Conservation (phyloP, 805 yeast species). For the Wickerhamiella lipophila region DNA sequence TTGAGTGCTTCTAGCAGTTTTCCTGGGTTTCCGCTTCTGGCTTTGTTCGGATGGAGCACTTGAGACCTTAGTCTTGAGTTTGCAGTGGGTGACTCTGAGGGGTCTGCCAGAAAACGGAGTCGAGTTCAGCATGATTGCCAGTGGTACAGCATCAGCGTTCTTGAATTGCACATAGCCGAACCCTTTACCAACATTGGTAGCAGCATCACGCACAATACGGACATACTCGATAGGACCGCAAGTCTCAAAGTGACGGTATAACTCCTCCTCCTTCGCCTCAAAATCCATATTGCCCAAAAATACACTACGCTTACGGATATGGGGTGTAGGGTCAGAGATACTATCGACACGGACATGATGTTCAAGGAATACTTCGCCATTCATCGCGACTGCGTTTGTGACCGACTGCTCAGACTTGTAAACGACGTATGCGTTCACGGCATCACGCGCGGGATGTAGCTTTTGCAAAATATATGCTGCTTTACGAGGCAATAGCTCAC, state of each 20-base stretch:
- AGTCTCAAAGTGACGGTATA: conserved; percentile 66
- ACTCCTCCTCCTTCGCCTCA: conserved; percentile 78
- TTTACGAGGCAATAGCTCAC: conserved; percentile 79
- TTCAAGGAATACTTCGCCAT: conserved; percentile 54
- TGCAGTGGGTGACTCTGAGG: conserved; percentile 66
- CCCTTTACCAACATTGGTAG: conserved; percentile 93
- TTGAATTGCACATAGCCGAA: conserved; percentile 90
- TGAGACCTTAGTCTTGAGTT: conserved; percentile 19
- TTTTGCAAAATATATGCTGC: conserved; percentile 76
- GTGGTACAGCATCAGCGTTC: conserved; percentile 51
- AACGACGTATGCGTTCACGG: conserved; percentile 82
- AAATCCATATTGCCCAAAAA: conserved; percentile 92
- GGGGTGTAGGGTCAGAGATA: conserved; percentile 79
- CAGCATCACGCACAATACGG: conserved; percentile 79
- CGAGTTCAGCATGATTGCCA: conserved; percentile 67
- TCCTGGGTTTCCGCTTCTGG: neutral
- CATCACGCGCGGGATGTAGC: conserved; percentile 62
- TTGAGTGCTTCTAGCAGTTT: neutral
- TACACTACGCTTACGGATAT: conserved; percentile 69
- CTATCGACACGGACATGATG: conserved; percentile 86
- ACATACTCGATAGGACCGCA: conserved; percentile 75
- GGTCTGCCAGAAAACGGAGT: conserved; percentile 47
- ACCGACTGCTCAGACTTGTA: conserved; percentile 40
- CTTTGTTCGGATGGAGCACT: neutral
- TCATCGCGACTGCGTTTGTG: conserved; percentile 37